phyloP scores from a whole-genome alignment of 2,329 filamentous ascomycete species.

The Xylariomycetidae sp. region DNA sequence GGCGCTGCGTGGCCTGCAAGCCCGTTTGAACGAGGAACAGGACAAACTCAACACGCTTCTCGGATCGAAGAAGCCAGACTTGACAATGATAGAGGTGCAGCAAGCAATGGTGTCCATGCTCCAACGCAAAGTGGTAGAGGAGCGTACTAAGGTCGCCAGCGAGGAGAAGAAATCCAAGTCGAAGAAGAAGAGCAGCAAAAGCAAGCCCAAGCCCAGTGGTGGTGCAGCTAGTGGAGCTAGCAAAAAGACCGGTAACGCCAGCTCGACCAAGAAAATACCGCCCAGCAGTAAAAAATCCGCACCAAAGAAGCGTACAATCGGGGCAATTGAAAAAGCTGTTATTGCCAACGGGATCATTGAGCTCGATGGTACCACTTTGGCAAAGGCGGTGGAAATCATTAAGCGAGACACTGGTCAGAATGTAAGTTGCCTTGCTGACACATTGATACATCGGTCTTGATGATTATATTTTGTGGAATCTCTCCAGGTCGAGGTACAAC shows the following conservation, averaged over 20 bases:
- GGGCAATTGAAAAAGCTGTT: conserved; percentile 81
- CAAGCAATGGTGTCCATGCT: conserved; percentile 60
- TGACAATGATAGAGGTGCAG: conserved; percentile 50
- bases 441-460: conserved; percentile 17
- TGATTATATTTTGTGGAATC: conserved; percentile 1
- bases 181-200: conserved; percentile 79
- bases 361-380: conserved; percentile 72
- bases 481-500: neutral
- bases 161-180: conserved; percentile 67
- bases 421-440: conserved; percentile 48
- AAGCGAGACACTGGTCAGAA: conserved; percentile 75
- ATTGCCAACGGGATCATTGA: conserved; percentile 83
- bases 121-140: conserved; percentile 67
- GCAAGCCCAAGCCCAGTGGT: conserved; percentile 49
- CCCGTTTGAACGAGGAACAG: conserved; percentile 51
- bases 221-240: conserved; percentile 23
- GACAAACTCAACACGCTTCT: conserved; percentile 53
- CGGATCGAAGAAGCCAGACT: conserved; percentile 44
- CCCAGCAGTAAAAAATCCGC: conserved; percentile 38
- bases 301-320: conserved; percentile 55
- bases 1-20: conserved; percentile 49
- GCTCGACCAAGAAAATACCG: conserved; percentile 27
- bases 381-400: conserved; percentile 82
- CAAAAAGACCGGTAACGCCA: conserved; percentile 37
- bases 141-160: conserved; percentile 60